A percentile compares a stretch with the other conserved stretches of the same genome.
phyloP scores from a whole-genome alignment of 257 asterid genomes.

The Orobanche coerulescens region DNA sequence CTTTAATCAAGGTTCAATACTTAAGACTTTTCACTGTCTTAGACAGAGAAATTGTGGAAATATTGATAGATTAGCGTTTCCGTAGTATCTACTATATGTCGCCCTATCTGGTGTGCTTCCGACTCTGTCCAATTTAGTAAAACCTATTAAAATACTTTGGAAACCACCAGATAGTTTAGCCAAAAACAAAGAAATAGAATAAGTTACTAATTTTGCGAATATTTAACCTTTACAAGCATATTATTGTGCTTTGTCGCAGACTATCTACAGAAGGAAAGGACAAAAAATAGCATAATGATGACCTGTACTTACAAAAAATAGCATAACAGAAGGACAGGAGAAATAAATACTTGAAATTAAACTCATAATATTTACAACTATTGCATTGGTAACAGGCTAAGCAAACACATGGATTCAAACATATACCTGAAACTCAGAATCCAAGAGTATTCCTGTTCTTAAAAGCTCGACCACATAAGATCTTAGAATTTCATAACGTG shows the following conservation, averaged over 20 bases:
- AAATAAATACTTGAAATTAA: no score
- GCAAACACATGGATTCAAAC: no score
- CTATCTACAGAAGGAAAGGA: neutral
- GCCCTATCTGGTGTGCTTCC: neutral
- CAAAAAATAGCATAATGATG: neutral
- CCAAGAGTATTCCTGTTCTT: no score
- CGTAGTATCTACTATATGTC: neutral
- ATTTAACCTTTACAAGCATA: conserved; percentile 3
- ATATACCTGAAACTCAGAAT: no score
- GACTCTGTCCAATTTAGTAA: neutral
- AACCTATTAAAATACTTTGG: neutral
- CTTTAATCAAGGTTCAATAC: neutral
- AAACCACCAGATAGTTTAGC: neutral
- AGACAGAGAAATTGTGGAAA: conserved; percentile 7
- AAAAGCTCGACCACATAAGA: no score
- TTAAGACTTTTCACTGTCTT: neutral
- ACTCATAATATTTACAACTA: no score
- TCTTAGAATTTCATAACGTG: no score
- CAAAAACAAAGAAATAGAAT: neutral
- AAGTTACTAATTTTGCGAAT: no score
- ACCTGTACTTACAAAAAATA: neutral
- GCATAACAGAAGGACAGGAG: no score
- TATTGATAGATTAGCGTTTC: neutral
- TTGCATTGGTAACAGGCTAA: no score
- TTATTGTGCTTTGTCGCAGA: neutral